phyloP scores from a whole-genome alignment of 2,329 filamentous ascomycete genomes.

The Pseudogymnoascus sp. region DNA sequence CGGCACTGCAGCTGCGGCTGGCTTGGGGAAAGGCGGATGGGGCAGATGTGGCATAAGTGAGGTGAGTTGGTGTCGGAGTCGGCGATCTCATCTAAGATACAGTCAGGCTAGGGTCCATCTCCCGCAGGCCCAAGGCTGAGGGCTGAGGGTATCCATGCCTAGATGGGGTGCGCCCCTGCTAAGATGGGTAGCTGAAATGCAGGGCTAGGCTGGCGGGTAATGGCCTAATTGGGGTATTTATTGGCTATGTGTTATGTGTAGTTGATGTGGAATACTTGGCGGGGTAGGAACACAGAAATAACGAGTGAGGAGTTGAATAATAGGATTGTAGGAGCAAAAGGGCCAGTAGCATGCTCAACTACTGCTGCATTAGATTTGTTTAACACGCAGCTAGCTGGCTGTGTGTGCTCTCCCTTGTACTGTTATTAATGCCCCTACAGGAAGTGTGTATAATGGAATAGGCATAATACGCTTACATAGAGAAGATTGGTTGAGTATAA shows the following conservation, averaged over 20 bases:
- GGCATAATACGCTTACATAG: no score
- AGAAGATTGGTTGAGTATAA: no score
- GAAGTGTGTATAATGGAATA: no score
- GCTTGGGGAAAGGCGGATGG: background rate
- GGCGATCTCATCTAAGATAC: background rate
- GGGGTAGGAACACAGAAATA: background rate
- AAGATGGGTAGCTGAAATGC: background rate
- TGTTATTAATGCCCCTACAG: no score
- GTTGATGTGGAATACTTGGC: background rate
- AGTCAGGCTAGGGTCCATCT: background rate
- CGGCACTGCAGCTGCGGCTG: background rate
- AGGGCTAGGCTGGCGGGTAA: background rate
- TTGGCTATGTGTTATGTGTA: background rate
- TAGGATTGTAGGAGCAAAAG: no score
- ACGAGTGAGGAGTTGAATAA: background rate
- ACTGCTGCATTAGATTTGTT: no score
- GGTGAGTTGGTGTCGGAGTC: background rate
- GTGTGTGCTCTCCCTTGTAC: no score
- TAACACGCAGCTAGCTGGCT: no score
- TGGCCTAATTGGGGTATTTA: background rate
- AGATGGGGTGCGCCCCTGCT: background rate
- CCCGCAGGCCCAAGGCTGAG: background rate
- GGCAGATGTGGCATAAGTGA: background rate
- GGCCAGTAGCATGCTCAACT: no score
- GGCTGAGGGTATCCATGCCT: background rate